Evolutionary conservation across 345 rosid genomes (phyloP), one percentile per base, ranked within the genome.

Genomic region (Eucalyptus fibrosa): DNA sequence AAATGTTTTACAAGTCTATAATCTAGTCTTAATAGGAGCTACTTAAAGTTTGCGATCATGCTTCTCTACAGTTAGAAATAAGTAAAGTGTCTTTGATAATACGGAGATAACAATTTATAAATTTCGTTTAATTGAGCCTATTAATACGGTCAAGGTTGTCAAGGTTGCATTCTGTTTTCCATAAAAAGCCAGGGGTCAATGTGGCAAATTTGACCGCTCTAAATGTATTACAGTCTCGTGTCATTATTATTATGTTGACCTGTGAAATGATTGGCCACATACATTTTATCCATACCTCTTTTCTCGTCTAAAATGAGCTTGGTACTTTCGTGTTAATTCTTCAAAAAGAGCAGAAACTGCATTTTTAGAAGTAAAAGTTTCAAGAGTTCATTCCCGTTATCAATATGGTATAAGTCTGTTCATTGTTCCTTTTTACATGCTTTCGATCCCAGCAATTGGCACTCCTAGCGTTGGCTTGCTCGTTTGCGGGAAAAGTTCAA

Each of bases 161-260:
- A n/a, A 0, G 17, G 19, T n/a, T 65, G 19, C 69, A 62, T 11
- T 59, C n/a, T 24, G 12, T 0, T 59, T 59, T 59, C 0, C n/a
- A 10, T 6, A 28, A 60, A 60, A 60, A 60, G 1, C 17, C 32
- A 28, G 16, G 32, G 32, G 67, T 60, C 32, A 60, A 0, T 4
- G 72, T 62, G 34, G 34, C 9, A 13, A 62, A 62, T 30, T 28
- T 60, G 15, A 12, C 15, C 4, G n/a, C 32, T 26, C 59, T 19
- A 30, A 30, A 30, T 62, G 3, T 30, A 13, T 0, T 0, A 62
- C 17, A 3, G 0, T 30, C 18, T 62, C 17, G 0, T 62, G 1
- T 0, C 45, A 44, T 44, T 44, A 44, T 44, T 2, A 44, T 44
- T 44, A 8, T 44, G 45, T 44, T 13, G 2, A 62, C 69, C 17